A percentile compares a stretch with the other conserved stretches of the same genome.
Evolutionary conservation across 768 basidiomycete genomes (phyloP).

Genomic region (Coprinopsis cinerea): DNA sequence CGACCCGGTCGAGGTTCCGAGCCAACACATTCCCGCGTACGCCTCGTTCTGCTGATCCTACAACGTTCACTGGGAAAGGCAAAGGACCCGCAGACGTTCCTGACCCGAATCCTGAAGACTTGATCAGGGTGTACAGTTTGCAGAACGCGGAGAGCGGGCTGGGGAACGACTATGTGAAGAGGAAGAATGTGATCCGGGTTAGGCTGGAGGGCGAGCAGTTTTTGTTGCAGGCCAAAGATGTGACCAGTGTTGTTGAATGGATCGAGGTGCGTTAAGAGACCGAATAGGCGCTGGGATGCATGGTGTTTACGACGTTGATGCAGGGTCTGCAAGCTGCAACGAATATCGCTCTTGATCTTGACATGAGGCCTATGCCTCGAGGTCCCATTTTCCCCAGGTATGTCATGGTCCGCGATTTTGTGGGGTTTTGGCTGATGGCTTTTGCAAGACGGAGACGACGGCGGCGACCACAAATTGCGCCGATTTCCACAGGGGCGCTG

Average conservation of each 20-base stretch:
- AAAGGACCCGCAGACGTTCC: constrained; percentile 20
- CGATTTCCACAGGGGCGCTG: constrained; percentile 1
- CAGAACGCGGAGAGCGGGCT: constrained; percentile 91
- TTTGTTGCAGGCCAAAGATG: constrained; percentile 80
- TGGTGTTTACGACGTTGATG: neutral
- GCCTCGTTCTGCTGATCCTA: neutral
- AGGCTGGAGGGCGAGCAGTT: constrained; percentile 96
- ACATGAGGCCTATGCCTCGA: constrained; percentile 87
- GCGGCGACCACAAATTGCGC: constrained; percentile 17
- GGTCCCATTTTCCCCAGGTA: constrained; percentile 83
- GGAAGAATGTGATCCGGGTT: constrained; percentile 90
- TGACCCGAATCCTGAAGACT: constrained; percentile 42
- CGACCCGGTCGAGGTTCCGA: constrained; percentile 13
- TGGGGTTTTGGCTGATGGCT: constrained; percentile 13
- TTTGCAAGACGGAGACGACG: constrained; percentile 25
- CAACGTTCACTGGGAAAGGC: constrained; percentile 9
- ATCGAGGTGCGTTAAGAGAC: constrained; percentile 65
- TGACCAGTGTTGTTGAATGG: constrained; percentile 86
- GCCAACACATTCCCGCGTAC: constrained; percentile 8
- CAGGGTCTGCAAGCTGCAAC: constrained; percentile 88
- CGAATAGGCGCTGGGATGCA: constrained; percentile 7
- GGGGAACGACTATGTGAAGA: constrained; percentile 91
- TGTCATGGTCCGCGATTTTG: constrained; percentile 15
- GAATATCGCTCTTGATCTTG: constrained; percentile 88
- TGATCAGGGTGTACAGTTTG: constrained; percentile 72